Base-by-base conservation (phyloP, 129 eudicot genomes). In the Smallanthus sonchifolius region DNA sequence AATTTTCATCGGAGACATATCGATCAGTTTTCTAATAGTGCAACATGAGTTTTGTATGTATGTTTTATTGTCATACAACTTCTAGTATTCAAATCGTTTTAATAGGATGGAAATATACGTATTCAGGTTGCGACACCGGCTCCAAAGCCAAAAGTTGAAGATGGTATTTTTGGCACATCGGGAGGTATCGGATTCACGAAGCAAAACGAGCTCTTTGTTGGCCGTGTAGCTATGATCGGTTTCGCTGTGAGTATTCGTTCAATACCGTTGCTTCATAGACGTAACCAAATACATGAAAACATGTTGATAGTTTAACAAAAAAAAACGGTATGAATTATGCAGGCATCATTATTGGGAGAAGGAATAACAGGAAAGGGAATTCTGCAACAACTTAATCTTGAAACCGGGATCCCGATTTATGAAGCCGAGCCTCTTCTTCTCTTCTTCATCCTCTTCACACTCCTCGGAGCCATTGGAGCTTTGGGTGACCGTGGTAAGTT, bases 341-440 rank as follows among this genome's bases (percentile, higher is more conserved):
- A 95, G 99, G 96, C 99, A 74, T 95, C 99, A n/a, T 76, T 95
- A 71, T 79, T 95, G 77, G 99, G 99, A 85, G 99, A 95, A 80
- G 97, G 78, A 80, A 0, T 92, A 65, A 92, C 97, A 7, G 96
- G 97, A 49, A 92, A 92, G 77, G 97, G 99, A 45, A 95, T 95
- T 44, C 66, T 95, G 45, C 40, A 83, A 77, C 99, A 95, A 79
- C 72, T 95, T 39, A 95, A 95, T 68, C 43, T 95, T 65, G 99
- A 95, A 82, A 95, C 99, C 19, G 99, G 99, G 69, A 88, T 95
- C 28, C 99, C 99, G 43, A 95, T 95, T 63, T 95, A 91, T 52
- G 99, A 95, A 78, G 99, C 99, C 1, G 99, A 95, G 87, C 99
- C 99, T 3, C 92, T 95, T 73, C 91, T 95, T 75, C 86, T 95